Conservation (phyloP, 2,329 filamentous ascomycete species). For the Arthrobotrys conoides region DNA sequence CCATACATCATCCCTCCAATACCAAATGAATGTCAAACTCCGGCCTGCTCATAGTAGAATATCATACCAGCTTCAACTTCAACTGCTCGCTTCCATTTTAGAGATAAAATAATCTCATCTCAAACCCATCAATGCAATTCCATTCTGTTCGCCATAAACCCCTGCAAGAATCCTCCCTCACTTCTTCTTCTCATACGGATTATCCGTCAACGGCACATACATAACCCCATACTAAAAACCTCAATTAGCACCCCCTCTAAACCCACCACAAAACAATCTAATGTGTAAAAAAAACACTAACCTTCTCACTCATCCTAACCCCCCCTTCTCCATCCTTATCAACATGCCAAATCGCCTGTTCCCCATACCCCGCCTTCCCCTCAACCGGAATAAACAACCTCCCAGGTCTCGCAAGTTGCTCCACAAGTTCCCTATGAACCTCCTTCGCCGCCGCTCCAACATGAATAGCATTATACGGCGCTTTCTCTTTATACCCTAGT, state of each 20-base stretch:
- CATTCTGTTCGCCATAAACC: neutral
- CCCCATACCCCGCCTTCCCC: slow-evolving; percentile 71
- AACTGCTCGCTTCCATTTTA: neutral
- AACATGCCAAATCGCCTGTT: slow-evolving; percentile 80
- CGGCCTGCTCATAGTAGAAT: neutral
- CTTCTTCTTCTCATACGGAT: slow-evolving; percentile 68
- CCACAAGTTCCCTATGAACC: slow-evolving; percentile 79
- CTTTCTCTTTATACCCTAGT: slow-evolving; percentile 66
- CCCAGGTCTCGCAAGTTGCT: slow-evolving; percentile 84
- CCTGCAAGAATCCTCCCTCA: slow-evolving; percentile 5
- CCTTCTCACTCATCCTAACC: slow-evolving; percentile 72
- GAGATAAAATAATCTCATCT: neutral
- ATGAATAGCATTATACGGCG: slow-evolving; percentile 91
- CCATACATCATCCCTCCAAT: neutral
- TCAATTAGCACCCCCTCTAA: slow-evolving; percentile 4
- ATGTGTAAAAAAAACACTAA: slow-evolving; percentile 25
- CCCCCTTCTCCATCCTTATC: slow-evolving; percentile 78
- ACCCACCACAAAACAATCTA: neutral
- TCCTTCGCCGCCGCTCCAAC: slow-evolving; percentile 87
- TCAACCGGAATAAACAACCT: slow-evolving; percentile 84
- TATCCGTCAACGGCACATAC: slow-evolving; percentile 83
- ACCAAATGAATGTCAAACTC: neutral
- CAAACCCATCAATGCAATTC: neutral
- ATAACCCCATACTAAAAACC: slow-evolving; percentile 75
- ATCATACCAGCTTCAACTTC: neutral